Percentiles rank a stretch among this genome's conserved stretches.
Evolutionary conservation across 2,329 filamentous ascomycete genomes (phyloP).

Genomic region (Paecilomyces niveus): DNA sequence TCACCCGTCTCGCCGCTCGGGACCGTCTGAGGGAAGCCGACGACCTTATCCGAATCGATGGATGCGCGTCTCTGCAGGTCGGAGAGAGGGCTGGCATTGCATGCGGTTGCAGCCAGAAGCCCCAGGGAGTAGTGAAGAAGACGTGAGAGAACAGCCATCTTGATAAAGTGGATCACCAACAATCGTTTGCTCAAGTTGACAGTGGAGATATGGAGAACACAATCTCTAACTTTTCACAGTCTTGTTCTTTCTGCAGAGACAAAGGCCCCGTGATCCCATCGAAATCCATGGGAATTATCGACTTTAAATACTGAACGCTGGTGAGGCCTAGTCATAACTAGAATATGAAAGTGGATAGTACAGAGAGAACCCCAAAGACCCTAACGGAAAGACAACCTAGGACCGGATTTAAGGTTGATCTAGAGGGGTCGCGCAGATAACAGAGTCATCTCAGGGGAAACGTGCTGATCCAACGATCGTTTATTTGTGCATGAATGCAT

Average conservation of each 20-base stretch:
- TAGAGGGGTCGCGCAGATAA: not conserved
- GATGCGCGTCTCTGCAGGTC: slow-evolving; percentile 26
- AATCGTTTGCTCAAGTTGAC: not conserved
- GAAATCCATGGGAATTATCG: not conserved
- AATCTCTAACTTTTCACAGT: not conserved
- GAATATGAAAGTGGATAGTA: not conserved
- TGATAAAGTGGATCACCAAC: not conserved
- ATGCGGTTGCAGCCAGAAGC: not conserved
- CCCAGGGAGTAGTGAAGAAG: not conserved
- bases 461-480: not conserved
- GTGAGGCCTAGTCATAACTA: not conserved
- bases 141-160: not conserved
- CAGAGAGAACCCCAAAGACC: slow-evolving; percentile 2
- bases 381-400: slow-evolving; percentile 7
- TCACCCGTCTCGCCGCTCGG: slow-evolving; percentile 41
- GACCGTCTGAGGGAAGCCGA: slow-evolving; percentile 49
- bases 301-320: not conserved
- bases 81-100: not conserved
- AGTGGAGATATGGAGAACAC: not conserved
- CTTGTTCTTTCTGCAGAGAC: not conserved
- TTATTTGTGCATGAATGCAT: not conserved
- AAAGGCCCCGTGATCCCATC: not conserved
- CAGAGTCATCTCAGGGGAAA: not conserved
- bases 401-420: not conserved
- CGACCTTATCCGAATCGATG: slow-evolving; percentile 42